Conservation (phyloP, 2,329 filamentous ascomycete species). For the Hymenoscyphus infarciens region DNA sequence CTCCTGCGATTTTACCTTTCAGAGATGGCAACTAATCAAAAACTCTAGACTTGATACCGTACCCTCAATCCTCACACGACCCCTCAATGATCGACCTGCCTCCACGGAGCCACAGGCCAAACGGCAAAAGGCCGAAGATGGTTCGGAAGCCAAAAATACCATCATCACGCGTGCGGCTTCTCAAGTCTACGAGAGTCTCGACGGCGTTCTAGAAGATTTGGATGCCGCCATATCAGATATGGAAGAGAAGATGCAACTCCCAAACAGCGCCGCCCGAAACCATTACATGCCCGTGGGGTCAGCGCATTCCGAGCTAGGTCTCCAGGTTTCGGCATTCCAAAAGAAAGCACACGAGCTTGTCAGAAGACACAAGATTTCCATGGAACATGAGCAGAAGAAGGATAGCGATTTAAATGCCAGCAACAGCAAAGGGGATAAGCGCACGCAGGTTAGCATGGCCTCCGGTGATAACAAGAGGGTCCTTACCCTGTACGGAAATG, state of each 20-base stretch:
- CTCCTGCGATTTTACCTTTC: slow-evolving; percentile 14
- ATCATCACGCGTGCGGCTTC: slow-evolving; percentile 34
- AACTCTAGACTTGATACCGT: slow-evolving; percentile 50
- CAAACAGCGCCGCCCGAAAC: slow-evolving; percentile 30
- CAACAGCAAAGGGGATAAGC: slow-evolving; percentile 1
- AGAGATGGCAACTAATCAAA: slow-evolving; percentile 29
- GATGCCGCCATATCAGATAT: slow-evolving; percentile 46
- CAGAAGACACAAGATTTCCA: slow-evolving; percentile 56
- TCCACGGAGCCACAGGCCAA: slow-evolving; percentile 55
- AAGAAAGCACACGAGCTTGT: slow-evolving; percentile 60
- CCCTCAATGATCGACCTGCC: slow-evolving; percentile 43
- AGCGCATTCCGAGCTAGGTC: slow-evolving; percentile 26
- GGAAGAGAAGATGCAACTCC: slow-evolving; percentile 45
- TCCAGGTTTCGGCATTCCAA: slow-evolving; percentile 47
- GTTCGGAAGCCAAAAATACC: slow-evolving; percentile 42
- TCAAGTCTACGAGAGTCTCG: slow-evolving; percentile 55
- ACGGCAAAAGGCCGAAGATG: slow-evolving; percentile 54
- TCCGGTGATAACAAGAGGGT: slow-evolving; percentile 54
- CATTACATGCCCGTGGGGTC: slow-evolving; percentile 25
- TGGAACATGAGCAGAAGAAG: slow-evolving; percentile 38
- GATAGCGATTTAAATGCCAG: slow-evolving; percentile 20
- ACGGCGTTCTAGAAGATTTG: slow-evolving; percentile 61
- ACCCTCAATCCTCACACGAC: slow-evolving; percentile 53
- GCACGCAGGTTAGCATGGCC: slow-evolving; percentile 35
- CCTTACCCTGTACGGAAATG: slow-evolving; percentile 73